Evolutionary conservation across 2,329 filamentous ascomycete genomes (phyloP).

Genomic region (Seiridium unicorne): DNA sequence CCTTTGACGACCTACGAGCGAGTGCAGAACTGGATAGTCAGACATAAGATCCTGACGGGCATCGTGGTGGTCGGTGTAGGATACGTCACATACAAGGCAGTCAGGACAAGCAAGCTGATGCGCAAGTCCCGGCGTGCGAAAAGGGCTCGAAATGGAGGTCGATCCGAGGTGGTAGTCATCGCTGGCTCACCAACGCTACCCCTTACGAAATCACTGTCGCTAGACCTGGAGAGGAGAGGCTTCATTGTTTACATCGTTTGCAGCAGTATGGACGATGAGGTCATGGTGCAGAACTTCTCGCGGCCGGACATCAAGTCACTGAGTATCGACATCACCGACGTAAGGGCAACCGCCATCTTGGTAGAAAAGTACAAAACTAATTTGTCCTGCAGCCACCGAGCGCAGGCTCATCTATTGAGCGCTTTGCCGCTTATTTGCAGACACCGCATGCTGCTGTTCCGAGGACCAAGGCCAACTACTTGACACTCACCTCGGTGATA

Average conservation of each 20-base stretch:
- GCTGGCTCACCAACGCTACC: slow-evolving; percentile 86
- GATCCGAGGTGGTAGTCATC: slow-evolving; percentile 83
- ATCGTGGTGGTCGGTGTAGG: slow-evolving; percentile 69
- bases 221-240: slow-evolving; percentile 86
- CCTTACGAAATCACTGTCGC: slow-evolving; percentile 75
- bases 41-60: slow-evolving; percentile 72
- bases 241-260: slow-evolving; percentile 94
- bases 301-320: slow-evolving; percentile 80
- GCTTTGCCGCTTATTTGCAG: slow-evolving; percentile 70
- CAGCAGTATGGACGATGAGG: slow-evolving; percentile 80
- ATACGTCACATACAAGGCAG: slow-evolving; percentile 56
- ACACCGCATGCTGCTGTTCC: slow-evolving; percentile 74
- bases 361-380: neutral
- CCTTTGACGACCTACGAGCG: slow-evolving; percentile 43
- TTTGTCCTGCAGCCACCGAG: slow-evolving; percentile 55
- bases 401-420: slow-evolving; percentile 67
- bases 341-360: slow-evolving; percentile 37
- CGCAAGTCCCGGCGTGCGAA: slow-evolving; percentile 72
- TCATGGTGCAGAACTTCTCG: slow-evolving; percentile 71
- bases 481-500: slow-evolving; percentile 76
- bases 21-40: slow-evolving; percentile 67
- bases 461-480: slow-evolving; percentile 71
- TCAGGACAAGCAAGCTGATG: slow-evolving; percentile 52
- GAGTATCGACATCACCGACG: slow-evolving; percentile 78
- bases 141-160: slow-evolving; percentile 77